Base-by-base conservation (phyloP, 1,284 basidiomycete species). In the Boletus austroedulis region DNA sequence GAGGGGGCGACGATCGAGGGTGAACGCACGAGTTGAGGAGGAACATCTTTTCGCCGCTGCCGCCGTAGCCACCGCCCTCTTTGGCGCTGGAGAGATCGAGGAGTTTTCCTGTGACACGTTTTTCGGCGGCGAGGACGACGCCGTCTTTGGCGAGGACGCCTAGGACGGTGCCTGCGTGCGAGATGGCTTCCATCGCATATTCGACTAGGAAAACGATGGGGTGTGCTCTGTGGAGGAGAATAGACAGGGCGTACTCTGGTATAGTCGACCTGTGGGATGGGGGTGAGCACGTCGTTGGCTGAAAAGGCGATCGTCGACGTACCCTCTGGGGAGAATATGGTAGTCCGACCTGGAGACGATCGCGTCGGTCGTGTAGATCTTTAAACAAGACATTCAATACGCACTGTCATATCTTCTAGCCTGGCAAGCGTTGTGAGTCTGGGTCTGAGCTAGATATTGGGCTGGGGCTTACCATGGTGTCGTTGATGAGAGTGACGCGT, bases 131-230 rank as follows among this genome's bases (percentile, higher is more conserved):
- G n/a, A 99, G 82, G 3, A 98, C 95, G 40, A 99, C 92, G 1
- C 97, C 96, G 65, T 95, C 94, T 71, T 92, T 94, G 23, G 94
- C 93, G n/a, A 97, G 82, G 55, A 98, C 90, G 43, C 94, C 95
- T 31, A 98, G 85, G 46, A 97, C 94, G 17, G 95, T 95, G 62
- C 95, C 95, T 29, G 95, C 95, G 69, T 96, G 94, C 29, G 94
- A 95, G 81, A 98, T 98, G 61, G 95, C 95, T 73, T 98, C 95
- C 95, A 98, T 98, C 52, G 95, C 95, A 84, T 98, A 98, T 78
- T 98, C 95, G 78, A 98, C 95, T 94, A 73, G 47, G 46, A 2
- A 11, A 8, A 31, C 10, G 55, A 52, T 55, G 46, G 44, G n/a
- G 45, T 24, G 50, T 47, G 48, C 17, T 56, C 53, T 49, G 48